These are phyloP conservation scores for Cercospora berteroae DNA, from an alignment of 2,329 filamentous ascomycete species.

Conservation along the genomic window DNA sequence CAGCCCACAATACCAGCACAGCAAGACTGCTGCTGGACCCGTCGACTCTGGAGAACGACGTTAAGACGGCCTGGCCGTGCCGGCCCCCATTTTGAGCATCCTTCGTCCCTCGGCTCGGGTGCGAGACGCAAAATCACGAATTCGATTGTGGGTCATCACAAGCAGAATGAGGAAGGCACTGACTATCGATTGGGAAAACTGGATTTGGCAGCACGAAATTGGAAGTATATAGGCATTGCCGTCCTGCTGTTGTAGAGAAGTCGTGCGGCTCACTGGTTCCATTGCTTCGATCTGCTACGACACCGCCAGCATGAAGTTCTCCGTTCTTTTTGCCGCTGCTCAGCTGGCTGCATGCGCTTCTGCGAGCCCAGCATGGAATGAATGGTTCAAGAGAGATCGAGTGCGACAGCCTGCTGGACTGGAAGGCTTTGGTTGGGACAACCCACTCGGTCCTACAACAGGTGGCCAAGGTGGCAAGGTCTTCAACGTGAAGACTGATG, in stretches of 20 bases:
- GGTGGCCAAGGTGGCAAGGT: conserved; percentile 41
- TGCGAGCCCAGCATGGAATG: background rate
- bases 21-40: background rate
- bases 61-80: background rate
- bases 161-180: background rate
- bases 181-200: background rate
- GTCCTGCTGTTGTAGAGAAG: background rate
- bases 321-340: background rate
- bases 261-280: background rate
- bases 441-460: conserved; percentile 37
- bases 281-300: background rate
- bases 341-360: background rate
- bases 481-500: conserved; percentile 38
- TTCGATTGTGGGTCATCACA: background rate
- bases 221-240: background rate
- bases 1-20: background rate
- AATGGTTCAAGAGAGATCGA: background rate
- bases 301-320: background rate
- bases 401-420: background rate
- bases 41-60: background rate
- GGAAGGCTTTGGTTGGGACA: conserved; percentile 28
- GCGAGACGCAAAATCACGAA: background rate
- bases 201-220: background rate
- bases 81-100: background rate
- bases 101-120: background rate